Evolutionary conservation across 1,139 yeast species (phyloP).

Genomic region (Debaryomyces sp.): DNA sequence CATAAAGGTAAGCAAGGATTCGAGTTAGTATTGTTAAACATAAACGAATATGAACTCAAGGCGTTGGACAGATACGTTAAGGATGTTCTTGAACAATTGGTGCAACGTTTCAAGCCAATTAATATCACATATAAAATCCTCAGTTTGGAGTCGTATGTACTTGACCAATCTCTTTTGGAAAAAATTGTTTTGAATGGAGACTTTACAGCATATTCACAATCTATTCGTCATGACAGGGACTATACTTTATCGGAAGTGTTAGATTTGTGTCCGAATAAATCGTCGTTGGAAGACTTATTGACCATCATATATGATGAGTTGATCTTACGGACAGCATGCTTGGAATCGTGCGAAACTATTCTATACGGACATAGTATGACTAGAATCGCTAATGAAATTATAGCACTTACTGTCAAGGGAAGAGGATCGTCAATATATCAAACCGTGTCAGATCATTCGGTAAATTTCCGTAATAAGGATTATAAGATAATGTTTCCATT

Average conservation of each 20-base stretch:
- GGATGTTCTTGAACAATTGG: slow-evolving; percentile 23
- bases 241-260: slow-evolving; percentile 30
- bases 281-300: slow-evolving; percentile 65
- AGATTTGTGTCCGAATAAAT: slow-evolving; percentile 46
- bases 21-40: slow-evolving; percentile 54
- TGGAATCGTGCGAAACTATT: slow-evolving; percentile 53
- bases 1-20: slow-evolving; percentile 75
- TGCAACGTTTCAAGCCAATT: slow-evolving; percentile 24
- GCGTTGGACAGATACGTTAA: slow-evolving; percentile 19
- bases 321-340: slow-evolving; percentile 49
- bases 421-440: slow-evolving; percentile 72
- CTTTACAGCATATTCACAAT: slow-evolving; percentile 26
- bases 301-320: slow-evolving; percentile 52
- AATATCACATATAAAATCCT: slow-evolving; percentile 38
- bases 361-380: slow-evolving; percentile 84
- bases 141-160: slow-evolving; percentile 38
- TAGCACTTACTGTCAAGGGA: slow-evolving; percentile 86
- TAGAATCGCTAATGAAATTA: slow-evolving; percentile 73
- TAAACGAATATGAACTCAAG: slow-evolving; percentile 41
- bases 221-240: slow-evolving; percentile 9
- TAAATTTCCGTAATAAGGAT: slow-evolving; percentile 27
- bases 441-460: slow-evolving; percentile 49
- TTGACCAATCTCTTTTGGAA: slow-evolving; percentile 26
- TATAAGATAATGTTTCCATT: slow-evolving; percentile 65
- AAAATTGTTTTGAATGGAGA: slow-evolving; percentile 30